Evolutionary conservation across 139 green algal genomes (phyloP).

Genomic region (Haematococcus lacustris): DNA sequence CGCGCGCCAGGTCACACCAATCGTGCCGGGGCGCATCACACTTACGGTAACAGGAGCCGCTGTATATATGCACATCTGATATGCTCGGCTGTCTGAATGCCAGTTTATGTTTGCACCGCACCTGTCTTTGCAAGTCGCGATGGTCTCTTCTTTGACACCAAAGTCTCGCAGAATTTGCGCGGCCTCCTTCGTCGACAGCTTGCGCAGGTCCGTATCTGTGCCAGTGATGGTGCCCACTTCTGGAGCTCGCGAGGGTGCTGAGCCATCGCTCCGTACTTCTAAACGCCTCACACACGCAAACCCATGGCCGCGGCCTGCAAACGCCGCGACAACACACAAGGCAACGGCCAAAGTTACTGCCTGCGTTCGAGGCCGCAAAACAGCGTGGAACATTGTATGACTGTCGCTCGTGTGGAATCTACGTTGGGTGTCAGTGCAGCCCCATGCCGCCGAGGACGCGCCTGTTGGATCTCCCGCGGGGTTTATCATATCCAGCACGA

Average conservation of each 20-base stretch:
- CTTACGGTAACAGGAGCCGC: not conserved
- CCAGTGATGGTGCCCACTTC: constrained; percentile 6
- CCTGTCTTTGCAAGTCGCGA: not conserved
- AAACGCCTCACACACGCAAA: constrained; percentile 6
- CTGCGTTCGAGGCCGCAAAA: no score
- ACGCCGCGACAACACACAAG: no score
- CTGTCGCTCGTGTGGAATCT: no score
- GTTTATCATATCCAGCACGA: not conserved
- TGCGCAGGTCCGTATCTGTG: constrained; percentile 1
- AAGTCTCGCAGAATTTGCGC: not conserved
- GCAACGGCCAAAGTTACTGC: no score
- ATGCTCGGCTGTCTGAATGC: not conserved
- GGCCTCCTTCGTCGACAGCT: not conserved
- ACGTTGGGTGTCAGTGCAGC: no score
- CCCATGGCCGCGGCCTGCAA: constrained; percentile 1
- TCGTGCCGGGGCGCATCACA: not conserved
- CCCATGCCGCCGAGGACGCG: no score
- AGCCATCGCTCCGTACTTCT: not conserved
- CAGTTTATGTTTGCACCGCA: not conserved
- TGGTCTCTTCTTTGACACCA: not conserved
- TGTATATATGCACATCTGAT: not conserved
- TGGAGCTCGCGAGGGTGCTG: not conserved
- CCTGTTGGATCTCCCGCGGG: not conserved
- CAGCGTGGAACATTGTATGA: no score
- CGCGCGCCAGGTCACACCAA: no score